A percentile compares a stretch with the other conserved stretches of the same genome.
Evolutionary conservation across 2,329 filamentous ascomycete species (phyloP).

Genomic region (Onygenales sp.): DNA sequence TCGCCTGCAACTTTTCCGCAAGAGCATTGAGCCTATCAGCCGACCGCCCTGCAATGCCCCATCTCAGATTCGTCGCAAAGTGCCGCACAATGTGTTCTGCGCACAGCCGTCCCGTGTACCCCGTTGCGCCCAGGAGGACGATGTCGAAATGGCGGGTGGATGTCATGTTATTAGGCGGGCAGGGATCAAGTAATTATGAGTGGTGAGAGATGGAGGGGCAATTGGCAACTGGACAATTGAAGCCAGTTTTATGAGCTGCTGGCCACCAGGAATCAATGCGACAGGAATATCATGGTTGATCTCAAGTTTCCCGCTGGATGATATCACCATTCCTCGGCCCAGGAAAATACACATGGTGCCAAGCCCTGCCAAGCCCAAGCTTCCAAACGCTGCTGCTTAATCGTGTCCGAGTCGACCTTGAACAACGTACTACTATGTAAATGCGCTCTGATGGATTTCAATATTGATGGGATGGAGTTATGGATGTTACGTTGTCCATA

Average conservation of each 20-base stretch:
- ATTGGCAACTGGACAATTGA: not conserved
- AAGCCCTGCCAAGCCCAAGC: too few species aligned
- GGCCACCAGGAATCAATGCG: not conserved
- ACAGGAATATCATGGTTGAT: not conserved
- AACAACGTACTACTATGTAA: too few species aligned
- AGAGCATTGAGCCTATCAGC: slow-evolving; percentile 61
- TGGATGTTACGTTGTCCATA: too few species aligned
- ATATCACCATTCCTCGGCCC: not conserved
- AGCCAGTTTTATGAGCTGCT: not conserved
- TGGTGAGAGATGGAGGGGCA: not conserved
- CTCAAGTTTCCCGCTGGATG: not conserved
- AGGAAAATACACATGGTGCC: too few species aligned
- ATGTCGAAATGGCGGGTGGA: slow-evolving; percentile 49
- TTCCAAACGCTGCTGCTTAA: too few species aligned
- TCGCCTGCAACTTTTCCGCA: slow-evolving; percentile 53
- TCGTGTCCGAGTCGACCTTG: too few species aligned
- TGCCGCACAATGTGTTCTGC: slow-evolving; percentile 64
- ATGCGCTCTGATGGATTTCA: too few species aligned
- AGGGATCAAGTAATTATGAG: not conserved
- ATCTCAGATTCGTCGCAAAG: slow-evolving; percentile 68
- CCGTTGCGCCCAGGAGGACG: slow-evolving; percentile 59
- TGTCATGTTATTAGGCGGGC: slow-evolving; percentile 4
- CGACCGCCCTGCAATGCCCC: slow-evolving; percentile 83
- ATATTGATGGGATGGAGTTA: too few species aligned
- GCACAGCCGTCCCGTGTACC: slow-evolving; percentile 73